A percentile compares a stretch with the other conserved stretches of the same genome.
phyloP scores from a whole-genome alignment of 768 basidiomycete genomes.

The Pisolithus marmoratus region DNA sequence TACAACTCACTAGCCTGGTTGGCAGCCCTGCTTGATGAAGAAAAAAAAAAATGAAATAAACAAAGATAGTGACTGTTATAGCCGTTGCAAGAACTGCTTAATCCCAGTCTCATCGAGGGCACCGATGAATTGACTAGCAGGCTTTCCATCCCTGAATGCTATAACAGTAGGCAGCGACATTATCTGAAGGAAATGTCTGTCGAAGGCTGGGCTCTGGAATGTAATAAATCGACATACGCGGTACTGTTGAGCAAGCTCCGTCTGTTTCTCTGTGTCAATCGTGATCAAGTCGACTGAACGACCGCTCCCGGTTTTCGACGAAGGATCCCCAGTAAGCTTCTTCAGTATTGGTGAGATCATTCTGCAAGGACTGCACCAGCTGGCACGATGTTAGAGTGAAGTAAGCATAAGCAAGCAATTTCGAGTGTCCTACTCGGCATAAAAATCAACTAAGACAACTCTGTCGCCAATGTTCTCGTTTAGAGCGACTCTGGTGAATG shows the following conservation, averaged over 20 bases:
- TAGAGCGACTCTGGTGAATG: constrained; percentile 28
- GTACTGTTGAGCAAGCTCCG: constrained; percentile 44
- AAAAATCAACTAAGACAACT: constrained; percentile 71
- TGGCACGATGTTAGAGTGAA: constrained; percentile 18
- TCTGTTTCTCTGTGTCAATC: constrained; percentile 54
- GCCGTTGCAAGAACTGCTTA: constrained; percentile 38
- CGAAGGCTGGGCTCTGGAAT: neutral
- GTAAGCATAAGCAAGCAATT: constrained; percentile 1
- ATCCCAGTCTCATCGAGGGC: constrained; percentile 43
- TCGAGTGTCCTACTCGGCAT: constrained; percentile 58
- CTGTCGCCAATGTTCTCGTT: constrained; percentile 36
- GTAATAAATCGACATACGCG: constrained; percentile 25
- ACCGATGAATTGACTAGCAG: constrained; percentile 58
- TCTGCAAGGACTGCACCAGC: constrained; percentile 80
- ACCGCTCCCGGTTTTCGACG: constrained; percentile 45
- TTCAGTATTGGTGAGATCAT: constrained; percentile 65
- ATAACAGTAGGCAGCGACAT: constrained; percentile 75
- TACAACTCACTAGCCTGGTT: neutral
- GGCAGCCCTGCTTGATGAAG: no score
- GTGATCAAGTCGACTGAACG: constrained; percentile 66
- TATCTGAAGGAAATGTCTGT: constrained; percentile 39
- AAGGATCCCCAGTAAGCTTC: constrained; percentile 43
- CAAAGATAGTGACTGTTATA: constrained; percentile 19
- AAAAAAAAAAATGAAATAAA: neutral
- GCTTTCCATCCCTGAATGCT: constrained; percentile 63